Evolutionary conservation across 768 basidiomycete genomes (phyloP).

Genomic region (Tylopilus plumbeoviolaceoides): DNA sequence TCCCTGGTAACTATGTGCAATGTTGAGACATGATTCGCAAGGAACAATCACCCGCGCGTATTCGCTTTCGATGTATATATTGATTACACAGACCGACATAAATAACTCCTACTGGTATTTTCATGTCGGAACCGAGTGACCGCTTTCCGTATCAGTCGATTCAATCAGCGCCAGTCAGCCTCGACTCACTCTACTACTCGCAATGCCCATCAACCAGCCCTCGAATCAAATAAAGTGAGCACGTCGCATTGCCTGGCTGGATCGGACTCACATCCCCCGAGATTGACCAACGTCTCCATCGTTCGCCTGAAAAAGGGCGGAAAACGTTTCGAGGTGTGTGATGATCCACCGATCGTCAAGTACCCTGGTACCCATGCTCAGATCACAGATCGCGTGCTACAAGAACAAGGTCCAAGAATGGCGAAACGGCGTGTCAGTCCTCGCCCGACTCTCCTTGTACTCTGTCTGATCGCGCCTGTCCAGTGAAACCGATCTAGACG

Average conservation of each 20-base stretch:
- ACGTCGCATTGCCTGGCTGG: background rate
- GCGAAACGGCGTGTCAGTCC: constrained; percentile 80
- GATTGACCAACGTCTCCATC: constrained; percentile 95
- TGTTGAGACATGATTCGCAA: constrained; percentile 3
- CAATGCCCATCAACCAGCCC: constrained; percentile 67
- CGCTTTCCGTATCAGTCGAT: background rate
- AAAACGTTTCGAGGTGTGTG: constrained; percentile 87
- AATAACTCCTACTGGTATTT: constrained; percentile 17
- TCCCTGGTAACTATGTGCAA: constrained; percentile 64
- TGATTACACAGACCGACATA: background rate
- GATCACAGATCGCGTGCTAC: constrained; percentile 86
- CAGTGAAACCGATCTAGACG: constrained; percentile 90
- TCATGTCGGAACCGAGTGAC: constrained; percentile 8
- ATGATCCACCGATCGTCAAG: background rate
- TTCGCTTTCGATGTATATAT: background rate
- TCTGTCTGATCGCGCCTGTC: constrained; percentile 5
- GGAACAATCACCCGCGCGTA: background rate
- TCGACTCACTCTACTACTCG: too few relatives aligned
- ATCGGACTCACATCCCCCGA: constrained; percentile 28
- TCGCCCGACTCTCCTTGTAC: background rate
- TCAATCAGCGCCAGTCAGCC: too few relatives aligned
- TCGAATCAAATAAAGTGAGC: constrained; percentile 85
- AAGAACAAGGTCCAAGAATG: constrained; percentile 99
- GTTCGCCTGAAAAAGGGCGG: constrained; percentile 96
- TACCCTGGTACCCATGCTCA: background rate